phyloP scores from a whole-genome alignment of 1,284 basidiomycete species.

The Vanrija sp. region DNA sequence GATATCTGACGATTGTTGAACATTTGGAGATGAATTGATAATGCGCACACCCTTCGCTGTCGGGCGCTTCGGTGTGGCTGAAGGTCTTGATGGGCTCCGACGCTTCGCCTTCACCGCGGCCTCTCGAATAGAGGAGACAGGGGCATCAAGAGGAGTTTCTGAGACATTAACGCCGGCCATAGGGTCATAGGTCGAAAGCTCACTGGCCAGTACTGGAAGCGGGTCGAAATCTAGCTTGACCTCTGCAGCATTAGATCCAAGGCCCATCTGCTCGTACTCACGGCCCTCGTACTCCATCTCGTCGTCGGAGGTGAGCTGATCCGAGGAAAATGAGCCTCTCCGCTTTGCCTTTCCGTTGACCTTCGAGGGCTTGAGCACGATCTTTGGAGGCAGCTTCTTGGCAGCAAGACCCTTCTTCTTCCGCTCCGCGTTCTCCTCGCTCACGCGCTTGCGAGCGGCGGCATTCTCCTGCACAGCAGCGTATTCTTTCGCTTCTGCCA shows the following conservation, averaged over 20 bases:
- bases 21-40: too few relatives aligned
- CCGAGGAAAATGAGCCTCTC: not conserved
- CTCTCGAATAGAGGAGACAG: not conserved
- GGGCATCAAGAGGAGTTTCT: not conserved
- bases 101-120: not conserved
- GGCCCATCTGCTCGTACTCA: conserved; percentile 14
- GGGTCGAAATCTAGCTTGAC: conserved; percentile 29
- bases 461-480: conserved; percentile 11
- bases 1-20: not conserved
- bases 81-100: not conserved
- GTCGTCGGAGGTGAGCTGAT: not conserved
- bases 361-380: conserved; percentile 12
- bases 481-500: conserved; percentile 24
- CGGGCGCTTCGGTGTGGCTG: too few relatives aligned
- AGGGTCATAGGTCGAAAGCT: not conserved
- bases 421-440: conserved; percentile 24
- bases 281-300: conserved; percentile 30
- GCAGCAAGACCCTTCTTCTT: conserved; percentile 16
- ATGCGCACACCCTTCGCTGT: too few relatives aligned
- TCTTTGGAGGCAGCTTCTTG: conserved; percentile 15
- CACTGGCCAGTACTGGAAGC: conserved; percentile 26
- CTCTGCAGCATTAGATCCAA: conserved; percentile 11
- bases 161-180: not conserved
- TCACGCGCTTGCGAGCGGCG: conserved; percentile 11
- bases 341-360: not conserved